Evolutionary conservation across 2,329 filamentous ascomycete genomes (phyloP), one percentile per base, ranked within the genome.

Genomic region (Verticillium zaregamsianum): DNA sequence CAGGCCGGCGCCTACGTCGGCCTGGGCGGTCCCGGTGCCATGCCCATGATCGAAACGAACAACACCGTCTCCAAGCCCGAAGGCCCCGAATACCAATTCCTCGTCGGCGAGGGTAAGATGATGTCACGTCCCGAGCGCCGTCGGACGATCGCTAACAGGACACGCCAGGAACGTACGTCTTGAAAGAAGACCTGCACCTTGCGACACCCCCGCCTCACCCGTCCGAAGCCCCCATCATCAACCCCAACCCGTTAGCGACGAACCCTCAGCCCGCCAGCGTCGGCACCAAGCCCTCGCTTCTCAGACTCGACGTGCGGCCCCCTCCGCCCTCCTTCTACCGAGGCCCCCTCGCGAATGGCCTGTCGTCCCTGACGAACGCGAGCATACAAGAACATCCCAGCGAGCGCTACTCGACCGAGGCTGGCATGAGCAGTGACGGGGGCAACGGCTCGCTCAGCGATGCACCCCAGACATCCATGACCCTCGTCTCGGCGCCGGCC

Each of bases 171-270:
- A 94, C 91, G 64, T 99, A 99, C 72, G 84, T 91, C 25, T 85
- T 98, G 54, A 90, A 93, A 74, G 94, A 99, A 77, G 92, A 97
- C 73, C 80, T 99, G 32, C 90, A 93, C 68, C 88, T 99, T 62
- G 94, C 95, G 55, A 97, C 93, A 37, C 95, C 95, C 61, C 94
- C 94, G 65, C 93, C 93, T 15, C 95, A 99, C 77, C 95, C 95
- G 25, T 97, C 93, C 64, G 95, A 99, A 80, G 89, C 92, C 14
- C 93, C 93, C 25, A 79, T 93, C 49, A 79, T 90, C 62, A 97
- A 96, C 71, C 90, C 91, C 55, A 99, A 98, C 71, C 95, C 95
- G 31, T 86, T 99, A 52, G 90, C 92, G 45, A 97, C 94, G 6
- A 90, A 85, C 20, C 89, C 93, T 5, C 87, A 90, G 59, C 91